These are phyloP conservation scores for Xerocomellus amylosporus DNA, from an alignment of 768 basidiomycete species.

Conservation along the genomic window DNA sequence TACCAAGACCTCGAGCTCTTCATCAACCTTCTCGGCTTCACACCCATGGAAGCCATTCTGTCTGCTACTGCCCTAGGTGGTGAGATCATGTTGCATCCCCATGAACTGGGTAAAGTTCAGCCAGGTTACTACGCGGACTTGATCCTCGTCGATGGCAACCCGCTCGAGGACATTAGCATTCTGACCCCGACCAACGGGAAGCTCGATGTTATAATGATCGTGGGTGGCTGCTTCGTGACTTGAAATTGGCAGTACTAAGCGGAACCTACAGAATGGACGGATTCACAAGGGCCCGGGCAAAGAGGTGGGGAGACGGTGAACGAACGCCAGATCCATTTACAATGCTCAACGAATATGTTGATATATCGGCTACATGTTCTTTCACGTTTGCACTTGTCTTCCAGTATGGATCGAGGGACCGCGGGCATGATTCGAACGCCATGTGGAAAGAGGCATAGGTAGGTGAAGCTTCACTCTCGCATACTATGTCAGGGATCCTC, in stretches of 20 bases:
- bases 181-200: conserved; percentile 31
- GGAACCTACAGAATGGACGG: conserved; percentile 21
- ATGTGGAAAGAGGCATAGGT: too few species aligned
- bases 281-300: conserved; percentile 17
- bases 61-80: conserved; percentile 37
- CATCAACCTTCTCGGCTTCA: conserved; percentile 34
- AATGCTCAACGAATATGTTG: too few species aligned
- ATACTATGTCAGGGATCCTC: too few species aligned
- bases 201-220: conserved; percentile 36
- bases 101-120: conserved; percentile 37
- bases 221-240: conserved; percentile 10
- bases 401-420: background rate
- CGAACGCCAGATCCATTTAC: background rate
- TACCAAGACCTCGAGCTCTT: conserved; percentile 39
- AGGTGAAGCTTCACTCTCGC: too few species aligned
- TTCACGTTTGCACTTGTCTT: background rate
- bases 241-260: conserved; percentile 1
- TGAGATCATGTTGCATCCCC: conserved; percentile 35
- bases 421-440: too few species aligned
- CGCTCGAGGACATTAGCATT: conserved; percentile 34
- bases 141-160: conserved; percentile 36
- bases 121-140: conserved; percentile 39
- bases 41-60: conserved; percentile 38
- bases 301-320: background rate
- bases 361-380: background rate